Conservation (phyloP, 1,139 yeast species). For the Wickerhamomyces sp. region DNA sequence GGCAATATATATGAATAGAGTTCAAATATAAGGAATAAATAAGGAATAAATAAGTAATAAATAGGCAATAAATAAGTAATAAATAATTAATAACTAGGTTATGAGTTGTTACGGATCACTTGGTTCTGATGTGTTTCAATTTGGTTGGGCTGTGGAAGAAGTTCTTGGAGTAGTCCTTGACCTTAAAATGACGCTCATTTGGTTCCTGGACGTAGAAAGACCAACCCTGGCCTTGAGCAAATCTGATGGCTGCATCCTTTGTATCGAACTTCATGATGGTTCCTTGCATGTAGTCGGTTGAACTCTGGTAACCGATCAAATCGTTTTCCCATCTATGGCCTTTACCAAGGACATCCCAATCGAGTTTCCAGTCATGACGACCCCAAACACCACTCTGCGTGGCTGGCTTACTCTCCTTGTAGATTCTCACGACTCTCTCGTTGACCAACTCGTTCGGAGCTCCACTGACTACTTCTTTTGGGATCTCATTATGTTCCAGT, state of each 20-base stretch:
- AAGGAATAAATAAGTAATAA: conserved; percentile 7
- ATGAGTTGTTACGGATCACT: conserved; percentile 30
- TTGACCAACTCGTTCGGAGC: conserved; percentile 67
- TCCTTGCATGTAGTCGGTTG: conserved; percentile 84
- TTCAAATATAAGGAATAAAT: conserved; percentile 9
- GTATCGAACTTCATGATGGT: conserved; percentile 73
- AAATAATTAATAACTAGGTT: conserved; percentile 3
- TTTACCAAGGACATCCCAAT: conserved; percentile 77
- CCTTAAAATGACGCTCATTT: conserved; percentile 64
- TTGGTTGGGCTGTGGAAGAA: conserved; percentile 69
- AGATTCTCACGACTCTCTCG: conserved; percentile 71
- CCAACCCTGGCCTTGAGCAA: conserved; percentile 87
- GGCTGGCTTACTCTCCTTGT: conserved; percentile 73
- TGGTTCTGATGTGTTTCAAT: conserved; percentile 79
- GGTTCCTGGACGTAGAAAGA: conserved; percentile 82
- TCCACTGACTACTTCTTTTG: conserved; percentile 70
- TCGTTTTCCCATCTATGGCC: conserved; percentile 91
- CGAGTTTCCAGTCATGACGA: conserved; percentile 66
- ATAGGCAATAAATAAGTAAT: conserved; percentile 10
- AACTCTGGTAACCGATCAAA: conserved; percentile 79
- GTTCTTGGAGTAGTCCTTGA: conserved; percentile 72
- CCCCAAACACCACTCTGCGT: conserved; percentile 62
- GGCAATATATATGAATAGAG: too few relatives aligned
- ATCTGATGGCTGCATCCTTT: conserved; percentile 72
- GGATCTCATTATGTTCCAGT: conserved; percentile 26